Evolutionary conservation across 1,284 basidiomycete genomes (phyloP), one percentile per base, ranked within the genome.

Genomic region (Tetrapyrgos nigripes): DNA sequence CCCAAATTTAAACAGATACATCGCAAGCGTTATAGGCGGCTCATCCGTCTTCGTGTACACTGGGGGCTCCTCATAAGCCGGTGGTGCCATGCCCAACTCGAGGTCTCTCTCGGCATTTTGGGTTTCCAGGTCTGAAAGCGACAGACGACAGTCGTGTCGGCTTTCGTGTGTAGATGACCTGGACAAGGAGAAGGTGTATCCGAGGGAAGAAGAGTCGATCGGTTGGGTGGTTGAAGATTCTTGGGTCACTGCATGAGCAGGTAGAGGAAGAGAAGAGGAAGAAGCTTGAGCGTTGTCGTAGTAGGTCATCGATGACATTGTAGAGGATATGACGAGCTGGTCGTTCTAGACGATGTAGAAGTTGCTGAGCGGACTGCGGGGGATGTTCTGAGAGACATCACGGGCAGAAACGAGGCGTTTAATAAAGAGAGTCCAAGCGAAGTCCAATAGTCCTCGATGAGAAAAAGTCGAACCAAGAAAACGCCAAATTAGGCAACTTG

Each of bases 1-100:
- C 27, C 77, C 76, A 57, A 79, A 79, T 65, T 76, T 77, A 71
- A 79, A 79, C 17, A 79, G 68, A 62, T 70, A 77, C 75, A 76
- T 75, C 6, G 77, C 77, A 48, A 79, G 73, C 45, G 78, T 79
- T 0, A 70, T 62, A 24, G 76, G n/a, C n/a, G n/a, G 77, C 66
- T 79, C 77, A 26, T 57, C 47, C 21, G 27, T 47, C 14, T 19
- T 28, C 21, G 56, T 55, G 40, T 74, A 74, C 5, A 60, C 62
- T n/a, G 72, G 69, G 11, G 64, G 63, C 31, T 66, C 70, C 17
- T 47, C 24, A 21, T 58, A 61, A 11, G 59, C 28, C 13, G 59
- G 59, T 37, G 55, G 59, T 23, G 28, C 21, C 55, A 58, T 65
- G 54, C 49, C 45, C 45, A 45, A 37, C 13, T 19, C 58, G 24